Evolutionary conservation across 495 filamentous ascomycete species (phyloP).

Genomic region (Lasiosphaeria hispida): DNA sequence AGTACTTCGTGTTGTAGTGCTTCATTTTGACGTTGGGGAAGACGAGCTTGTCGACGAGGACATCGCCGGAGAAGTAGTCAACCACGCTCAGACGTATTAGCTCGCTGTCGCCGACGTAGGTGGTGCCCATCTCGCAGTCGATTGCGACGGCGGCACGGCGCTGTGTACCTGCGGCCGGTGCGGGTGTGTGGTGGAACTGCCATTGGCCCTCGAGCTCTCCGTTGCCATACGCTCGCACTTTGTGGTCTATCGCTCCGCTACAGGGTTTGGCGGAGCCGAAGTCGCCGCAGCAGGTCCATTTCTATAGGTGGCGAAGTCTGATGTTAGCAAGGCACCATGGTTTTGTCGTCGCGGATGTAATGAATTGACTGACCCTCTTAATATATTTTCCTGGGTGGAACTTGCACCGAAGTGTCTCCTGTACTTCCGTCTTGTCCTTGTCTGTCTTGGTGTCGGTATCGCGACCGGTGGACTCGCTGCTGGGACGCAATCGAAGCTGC

Average conservation of each 20-base stretch:
- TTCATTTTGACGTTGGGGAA: conserved; percentile 34
- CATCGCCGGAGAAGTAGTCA: conserved; percentile 44
- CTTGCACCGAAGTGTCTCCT: conserved; percentile 1
- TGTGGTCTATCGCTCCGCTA: background rate
- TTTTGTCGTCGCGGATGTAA: background rate
- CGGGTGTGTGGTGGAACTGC: conserved; percentile 11
- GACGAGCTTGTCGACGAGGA: conserved; percentile 45
- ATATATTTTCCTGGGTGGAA: conserved; percentile 1
- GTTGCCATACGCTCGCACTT: background rate
- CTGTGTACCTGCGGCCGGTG: too few species aligned
- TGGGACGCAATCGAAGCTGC: too few species aligned
- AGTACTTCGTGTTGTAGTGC: conserved; percentile 41
- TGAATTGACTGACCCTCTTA: background rate
- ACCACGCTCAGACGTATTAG: conserved; percentile 43
- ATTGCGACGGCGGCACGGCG: conserved; percentile 37
- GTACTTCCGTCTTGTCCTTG: too few species aligned
- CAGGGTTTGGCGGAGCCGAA: background rate
- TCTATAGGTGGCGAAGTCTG: background rate
- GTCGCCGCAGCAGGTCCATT: conserved; percentile 12
- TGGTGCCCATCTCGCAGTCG: conserved; percentile 51
- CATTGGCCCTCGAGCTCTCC: conserved; percentile 2
- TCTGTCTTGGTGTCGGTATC: too few species aligned
- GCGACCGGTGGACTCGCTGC: too few species aligned
- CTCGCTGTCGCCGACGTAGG: conserved; percentile 29
- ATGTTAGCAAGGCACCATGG: background rate